Conservation (phyloP, 768 basidiomycete species). For the Tulasnella sp. region DNA sequence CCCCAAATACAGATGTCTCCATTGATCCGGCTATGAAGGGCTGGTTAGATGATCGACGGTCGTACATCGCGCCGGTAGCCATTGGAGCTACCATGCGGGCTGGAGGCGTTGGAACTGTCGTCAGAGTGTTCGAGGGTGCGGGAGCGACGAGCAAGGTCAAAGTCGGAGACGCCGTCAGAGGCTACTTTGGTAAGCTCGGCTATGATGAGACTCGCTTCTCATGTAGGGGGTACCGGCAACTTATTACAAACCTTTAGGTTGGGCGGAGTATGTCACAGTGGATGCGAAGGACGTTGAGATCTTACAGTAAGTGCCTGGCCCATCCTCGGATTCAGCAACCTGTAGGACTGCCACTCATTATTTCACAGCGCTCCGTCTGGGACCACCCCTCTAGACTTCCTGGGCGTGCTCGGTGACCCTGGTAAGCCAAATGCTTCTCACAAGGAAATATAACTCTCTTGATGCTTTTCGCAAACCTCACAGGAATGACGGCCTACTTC, state of each 20-base stretch:
- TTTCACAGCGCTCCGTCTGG: constrained; percentile 37
- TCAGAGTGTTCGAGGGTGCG: constrained; percentile 11
- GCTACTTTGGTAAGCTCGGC: constrained; percentile 41
- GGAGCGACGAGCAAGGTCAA: constrained; percentile 27
- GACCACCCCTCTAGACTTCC: constrained; percentile 56
- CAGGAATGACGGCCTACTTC: constrained; percentile 41
- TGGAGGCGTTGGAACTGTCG: constrained; percentile 45
- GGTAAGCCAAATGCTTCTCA: no score
- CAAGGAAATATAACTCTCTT: no score
- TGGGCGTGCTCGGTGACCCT: constrained; percentile 65
- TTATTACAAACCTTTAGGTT: constrained; percentile 35
- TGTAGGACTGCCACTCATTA: constrained; percentile 29
- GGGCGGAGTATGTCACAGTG: constrained; percentile 63
- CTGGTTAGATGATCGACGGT: constrained; percentile 59
- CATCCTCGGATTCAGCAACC: constrained; percentile 1
- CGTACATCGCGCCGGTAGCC: constrained; percentile 29
- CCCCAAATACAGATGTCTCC: constrained; percentile 35
- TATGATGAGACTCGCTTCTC: not conserved
- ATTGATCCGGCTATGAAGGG: constrained; percentile 85
- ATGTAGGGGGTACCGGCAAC: not conserved
- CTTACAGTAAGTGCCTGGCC: constrained; percentile 38
- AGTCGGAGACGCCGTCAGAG: constrained; percentile 60
- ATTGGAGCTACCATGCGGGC: constrained; percentile 74
- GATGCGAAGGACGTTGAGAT: constrained; percentile 41
- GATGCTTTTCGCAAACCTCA: not conserved